These are phyloP conservation scores for Fonsecaea multimorphosa DNA, from an alignment of 2,329 filamentous ascomycete genomes.

Conservation along the genomic window DNA sequence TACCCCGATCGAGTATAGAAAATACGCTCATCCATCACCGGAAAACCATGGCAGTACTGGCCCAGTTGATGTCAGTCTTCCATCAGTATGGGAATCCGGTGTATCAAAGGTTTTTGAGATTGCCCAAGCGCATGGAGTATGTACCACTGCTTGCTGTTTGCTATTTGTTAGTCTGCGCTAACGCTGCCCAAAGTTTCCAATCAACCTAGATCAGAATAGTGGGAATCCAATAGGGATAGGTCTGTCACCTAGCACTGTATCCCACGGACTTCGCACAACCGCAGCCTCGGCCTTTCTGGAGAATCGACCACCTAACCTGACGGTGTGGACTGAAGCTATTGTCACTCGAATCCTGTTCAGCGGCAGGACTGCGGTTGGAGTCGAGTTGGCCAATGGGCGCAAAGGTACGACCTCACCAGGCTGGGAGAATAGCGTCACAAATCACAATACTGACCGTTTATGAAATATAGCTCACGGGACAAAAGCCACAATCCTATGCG, in stretches of 20 bases:
- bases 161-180: background rate
- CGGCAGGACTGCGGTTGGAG: background rate
- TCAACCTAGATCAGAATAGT: constrained; percentile 10
- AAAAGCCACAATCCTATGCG: constrained; percentile 45
- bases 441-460: background rate
- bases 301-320: constrained; percentile 1
- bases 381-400: background rate
- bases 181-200: background rate
- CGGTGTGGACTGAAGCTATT: background rate
- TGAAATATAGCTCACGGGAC: background rate
- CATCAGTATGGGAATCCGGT: background rate
- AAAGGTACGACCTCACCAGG: background rate
- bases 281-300: background rate
- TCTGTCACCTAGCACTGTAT: background rate
- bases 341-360: background rate
- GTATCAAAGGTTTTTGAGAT: background rate
- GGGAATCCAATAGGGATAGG: constrained; percentile 11
- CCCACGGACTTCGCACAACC: background rate
- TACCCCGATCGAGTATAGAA: background rate
- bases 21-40: background rate
- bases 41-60: background rate
- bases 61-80: background rate
- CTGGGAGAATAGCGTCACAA: background rate
- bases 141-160: background rate
- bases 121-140: background rate